A percentile compares a stretch with the other conserved stretches of the same genome.
Evolutionary conservation across 257 asterid species (phyloP).

Genomic region (Euphrasia confusa): DNA sequence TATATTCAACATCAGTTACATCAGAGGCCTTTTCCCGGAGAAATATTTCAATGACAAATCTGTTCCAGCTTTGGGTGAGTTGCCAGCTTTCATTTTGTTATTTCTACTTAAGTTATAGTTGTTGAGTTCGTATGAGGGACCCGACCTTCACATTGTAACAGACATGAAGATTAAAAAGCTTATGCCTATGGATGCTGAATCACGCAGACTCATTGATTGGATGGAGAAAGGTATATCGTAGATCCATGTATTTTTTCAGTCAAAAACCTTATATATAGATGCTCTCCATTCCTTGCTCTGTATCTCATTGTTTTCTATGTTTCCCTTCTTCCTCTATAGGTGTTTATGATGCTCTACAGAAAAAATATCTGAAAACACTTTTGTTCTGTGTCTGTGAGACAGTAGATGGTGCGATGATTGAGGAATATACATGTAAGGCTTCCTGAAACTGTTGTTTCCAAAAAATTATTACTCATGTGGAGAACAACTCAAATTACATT

Average conservation of each 20-base stretch:
- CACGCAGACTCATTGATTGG: slow-evolving; percentile 94
- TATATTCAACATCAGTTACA: slow-evolving; percentile 89
- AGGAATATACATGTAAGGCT: slow-evolving; percentile 84
- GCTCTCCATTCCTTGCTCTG: slow-evolving; percentile 17
- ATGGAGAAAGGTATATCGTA: slow-evolving; percentile 89
- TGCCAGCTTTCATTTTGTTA: slow-evolving; percentile 1
- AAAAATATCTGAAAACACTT: slow-evolving; percentile 88
- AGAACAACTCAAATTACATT: neutral
- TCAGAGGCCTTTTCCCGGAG: slow-evolving; percentile 95
- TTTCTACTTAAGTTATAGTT: neutral
- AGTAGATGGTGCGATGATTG: slow-evolving; percentile 80
- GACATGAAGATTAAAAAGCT: slow-evolving; percentile 98
- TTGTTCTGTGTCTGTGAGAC: slow-evolving; percentile 81
- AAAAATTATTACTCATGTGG: neutral
- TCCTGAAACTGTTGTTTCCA: slow-evolving; percentile 18
- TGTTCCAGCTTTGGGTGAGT: slow-evolving; percentile 88
- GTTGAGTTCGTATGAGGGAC: slow-evolving; percentile 21
- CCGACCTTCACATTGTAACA: slow-evolving; percentile 29
- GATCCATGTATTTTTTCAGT: slow-evolving; percentile 13
- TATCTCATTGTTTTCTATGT: slow-evolving; percentile 23
- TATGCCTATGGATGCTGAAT: slow-evolving; percentile 96
- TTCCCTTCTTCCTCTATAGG: slow-evolving; percentile 39
- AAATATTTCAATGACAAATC: slow-evolving; percentile 85
- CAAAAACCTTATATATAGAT: slow-evolving; percentile 13
- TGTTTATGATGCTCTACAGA: slow-evolving; percentile 87